phyloP scores from a whole-genome alignment of 805 yeast species.

The Zygotorulaspora chibaensis region DNA sequence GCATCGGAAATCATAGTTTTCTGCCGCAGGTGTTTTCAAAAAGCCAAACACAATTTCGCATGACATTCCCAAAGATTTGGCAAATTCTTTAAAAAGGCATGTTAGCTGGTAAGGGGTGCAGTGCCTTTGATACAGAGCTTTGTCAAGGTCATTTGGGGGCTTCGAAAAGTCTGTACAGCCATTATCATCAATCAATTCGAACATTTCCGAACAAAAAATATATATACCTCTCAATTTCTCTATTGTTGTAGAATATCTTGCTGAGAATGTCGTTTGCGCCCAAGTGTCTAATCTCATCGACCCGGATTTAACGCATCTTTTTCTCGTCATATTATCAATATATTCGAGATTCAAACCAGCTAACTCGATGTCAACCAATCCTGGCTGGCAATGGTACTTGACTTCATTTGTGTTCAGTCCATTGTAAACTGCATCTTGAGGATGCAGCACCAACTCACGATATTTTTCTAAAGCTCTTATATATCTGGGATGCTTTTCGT shows the following conservation, averaged over 20 bases:
- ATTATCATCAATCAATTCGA: conserved; percentile 41
- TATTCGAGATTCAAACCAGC: conserved; percentile 35
- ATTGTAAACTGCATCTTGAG: conserved; percentile 46
- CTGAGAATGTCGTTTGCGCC: conserved; percentile 48
- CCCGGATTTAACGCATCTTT: conserved; percentile 36
- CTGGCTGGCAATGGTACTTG: conserved; percentile 29
- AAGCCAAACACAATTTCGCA: conserved; percentile 79
- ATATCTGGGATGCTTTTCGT: conserved; percentile 68
- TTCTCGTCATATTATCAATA: conserved; percentile 43
- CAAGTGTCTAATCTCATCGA: conserved; percentile 51
- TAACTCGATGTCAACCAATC: conserved; percentile 31
- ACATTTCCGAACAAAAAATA: conserved; percentile 57
- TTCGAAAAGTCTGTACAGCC: conserved; percentile 36
- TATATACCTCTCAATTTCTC: conserved; percentile 66
- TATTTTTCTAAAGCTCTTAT: conserved; percentile 57
- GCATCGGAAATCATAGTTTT: conserved; percentile 41
- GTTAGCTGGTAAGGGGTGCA: conserved; percentile 72
- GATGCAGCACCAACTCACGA: conserved; percentile 59
- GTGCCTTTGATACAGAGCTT: conserved; percentile 43
- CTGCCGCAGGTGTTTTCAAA: conserved; percentile 71
- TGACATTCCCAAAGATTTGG: conserved; percentile 63
- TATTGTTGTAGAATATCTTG: conserved; percentile 48
- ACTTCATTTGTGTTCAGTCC: conserved; percentile 48
- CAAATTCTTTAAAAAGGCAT: conserved; percentile 67
- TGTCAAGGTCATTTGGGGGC: conserved; percentile 39